phyloP scores from a whole-genome alignment of 345 rosid species.

The Stellera chamaejasme region DNA sequence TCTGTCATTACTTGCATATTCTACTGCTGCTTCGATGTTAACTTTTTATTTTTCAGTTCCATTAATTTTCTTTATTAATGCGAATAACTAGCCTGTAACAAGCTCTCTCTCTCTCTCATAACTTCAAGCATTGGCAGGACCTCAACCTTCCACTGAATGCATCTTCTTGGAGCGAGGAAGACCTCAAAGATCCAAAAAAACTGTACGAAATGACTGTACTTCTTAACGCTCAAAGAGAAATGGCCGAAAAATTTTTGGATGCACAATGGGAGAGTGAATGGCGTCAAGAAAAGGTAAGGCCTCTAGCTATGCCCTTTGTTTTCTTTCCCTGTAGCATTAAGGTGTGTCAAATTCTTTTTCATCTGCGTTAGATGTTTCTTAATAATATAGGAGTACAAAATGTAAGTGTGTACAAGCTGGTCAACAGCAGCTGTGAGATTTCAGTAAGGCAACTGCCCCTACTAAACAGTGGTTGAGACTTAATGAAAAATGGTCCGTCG shows the following conservation, averaged over 20 bases:
- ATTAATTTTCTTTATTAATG: too few relatives aligned
- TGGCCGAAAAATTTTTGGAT: conserved; percentile 75
- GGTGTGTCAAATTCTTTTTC: not conserved
- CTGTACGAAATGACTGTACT: conserved; percentile 91
- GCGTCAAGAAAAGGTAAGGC: conserved; percentile 79
- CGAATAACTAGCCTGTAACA: too few relatives aligned
- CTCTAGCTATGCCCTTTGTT: conserved; percentile 3
- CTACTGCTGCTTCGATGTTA: not conserved
- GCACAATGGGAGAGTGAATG: conserved; percentile 86
- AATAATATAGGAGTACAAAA: not conserved
- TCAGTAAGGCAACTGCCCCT: not conserved
- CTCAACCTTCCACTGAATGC: conserved; percentile 73
- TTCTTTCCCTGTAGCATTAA: not conserved
- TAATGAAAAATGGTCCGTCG: too few relatives aligned
- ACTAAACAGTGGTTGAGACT: too few relatives aligned
- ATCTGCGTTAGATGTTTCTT: not conserved
- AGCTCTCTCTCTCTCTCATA: conserved; percentile 4
- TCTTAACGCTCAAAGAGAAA: conserved; percentile 90
- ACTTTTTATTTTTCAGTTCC: conserved; percentile 1
- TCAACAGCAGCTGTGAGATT: not conserved
- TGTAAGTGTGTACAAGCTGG: not conserved
- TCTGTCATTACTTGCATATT: not conserved
- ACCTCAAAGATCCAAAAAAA: conserved; percentile 68
- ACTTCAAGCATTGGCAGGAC: conserved; percentile 39
- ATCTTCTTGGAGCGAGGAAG: conserved; percentile 86